Base-by-base conservation (phyloP, 2,329 filamentous ascomycete species). In the Lachnellula occidentalis region DNA sequence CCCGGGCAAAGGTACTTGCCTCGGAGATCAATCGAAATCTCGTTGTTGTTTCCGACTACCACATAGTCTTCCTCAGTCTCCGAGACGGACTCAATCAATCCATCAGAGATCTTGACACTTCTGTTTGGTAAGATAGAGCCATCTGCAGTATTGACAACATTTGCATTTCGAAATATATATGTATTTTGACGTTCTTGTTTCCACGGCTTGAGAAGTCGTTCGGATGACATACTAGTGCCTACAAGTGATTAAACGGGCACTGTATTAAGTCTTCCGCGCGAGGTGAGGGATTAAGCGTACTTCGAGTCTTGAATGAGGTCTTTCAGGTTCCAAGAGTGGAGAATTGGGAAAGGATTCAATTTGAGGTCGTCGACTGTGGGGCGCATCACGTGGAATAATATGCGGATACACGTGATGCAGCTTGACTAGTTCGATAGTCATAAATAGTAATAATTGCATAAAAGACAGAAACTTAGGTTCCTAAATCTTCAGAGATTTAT, bases 1-100 rank as follows among this genome's bases (percentile, higher is more conserved):
- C 78, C 77, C 1, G 78, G 78, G 42, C 72, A 71, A 15, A 81
- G 61, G 59, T 73, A 80, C 50, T 71, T 71, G 15, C 74, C 73
- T 5, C 69, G 55, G 0, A 76, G 63, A 56, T 80, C 71, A 19
- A 62, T 46, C 3, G 53, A 34, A 11, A 41, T 56, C 24, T 48
- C 48, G 36, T 39, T 15, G 36, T 39, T 8, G 17, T 48, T 31
- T 24, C 42, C 14, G 24, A 37, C 15, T 4, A 22, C 15, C 14
- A 22, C 17, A 14, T 41, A 22, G 9, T 51, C 37, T 5, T 48
- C 47, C 12, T 45, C 39, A 1, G 43, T n/a, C 5, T 22, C 22
- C 11, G 22, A 22, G 27, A 52, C 42, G 8, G 36, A 45, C 5
- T 8, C 45, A 17, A 73, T 71, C 9, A 67, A 27, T 0, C 75